Conservation (phyloP, 768 basidiomycete genomes). For the Termitomyces sp. region DNA sequence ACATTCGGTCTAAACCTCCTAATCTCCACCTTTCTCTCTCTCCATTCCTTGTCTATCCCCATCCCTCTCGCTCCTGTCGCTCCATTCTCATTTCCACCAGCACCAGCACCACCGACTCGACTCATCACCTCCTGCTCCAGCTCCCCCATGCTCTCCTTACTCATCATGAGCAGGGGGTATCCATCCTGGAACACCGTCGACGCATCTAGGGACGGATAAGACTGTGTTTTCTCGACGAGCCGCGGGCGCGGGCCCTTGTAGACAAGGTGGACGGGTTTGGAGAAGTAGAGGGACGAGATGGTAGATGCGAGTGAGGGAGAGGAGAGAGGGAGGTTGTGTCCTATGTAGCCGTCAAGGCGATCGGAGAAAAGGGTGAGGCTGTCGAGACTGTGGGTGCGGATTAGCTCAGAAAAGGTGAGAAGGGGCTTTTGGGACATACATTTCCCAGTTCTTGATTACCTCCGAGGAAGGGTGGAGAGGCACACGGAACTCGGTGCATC, state of each 20-base stretch:
- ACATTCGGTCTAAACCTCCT: constrained; percentile 67
- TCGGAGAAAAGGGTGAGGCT: constrained; percentile 45
- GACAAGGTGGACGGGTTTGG: constrained; percentile 53
- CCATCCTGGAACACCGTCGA: constrained; percentile 62
- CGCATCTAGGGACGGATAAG: constrained; percentile 45
- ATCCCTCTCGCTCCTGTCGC: background rate
- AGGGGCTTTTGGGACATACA: constrained; percentile 32
- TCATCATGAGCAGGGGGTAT: constrained; percentile 63
- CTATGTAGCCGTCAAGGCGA: constrained; percentile 64
- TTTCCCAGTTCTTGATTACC: constrained; percentile 44
- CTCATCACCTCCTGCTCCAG: constrained; percentile 42
- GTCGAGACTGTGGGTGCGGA: constrained; percentile 34
- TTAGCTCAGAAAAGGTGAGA: background rate
- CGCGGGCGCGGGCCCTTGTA: constrained; percentile 62
- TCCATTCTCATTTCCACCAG: background rate
- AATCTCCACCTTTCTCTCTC: constrained; percentile 6
- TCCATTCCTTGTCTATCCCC: constrained; percentile 13
- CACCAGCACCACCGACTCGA: constrained; percentile 29
- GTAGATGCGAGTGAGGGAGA: constrained; percentile 51
- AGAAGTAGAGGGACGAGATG: constrained; percentile 58
- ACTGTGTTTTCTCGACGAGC: constrained; percentile 37
- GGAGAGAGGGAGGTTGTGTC: constrained; percentile 32
- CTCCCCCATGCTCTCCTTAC: constrained; percentile 55
- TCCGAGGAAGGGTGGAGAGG: constrained; percentile 52
- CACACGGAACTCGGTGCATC: constrained; percentile 49